Conservation (phyloP, 352 stramenopile species). For the Blastocystis hominis region DNA sequence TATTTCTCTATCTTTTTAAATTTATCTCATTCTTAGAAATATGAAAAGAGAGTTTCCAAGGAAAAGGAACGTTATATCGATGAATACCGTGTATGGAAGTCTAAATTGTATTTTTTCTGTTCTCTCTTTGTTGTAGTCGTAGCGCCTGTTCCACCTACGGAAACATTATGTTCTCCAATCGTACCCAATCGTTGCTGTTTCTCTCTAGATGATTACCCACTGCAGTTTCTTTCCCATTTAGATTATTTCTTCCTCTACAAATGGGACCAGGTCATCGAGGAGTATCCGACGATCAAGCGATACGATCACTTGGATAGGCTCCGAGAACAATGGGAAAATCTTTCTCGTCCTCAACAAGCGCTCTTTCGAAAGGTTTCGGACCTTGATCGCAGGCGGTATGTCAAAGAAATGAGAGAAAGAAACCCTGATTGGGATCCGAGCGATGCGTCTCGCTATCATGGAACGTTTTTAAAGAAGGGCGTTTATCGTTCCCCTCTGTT, state of each 20-base stretch:
- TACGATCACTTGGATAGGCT: not conserved
- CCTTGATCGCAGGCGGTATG: not conserved
- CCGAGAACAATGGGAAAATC: not conserved
- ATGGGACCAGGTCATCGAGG: not conserved
- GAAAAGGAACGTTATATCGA: not conserved
- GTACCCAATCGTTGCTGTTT: not conserved
- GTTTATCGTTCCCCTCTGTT: not conserved
- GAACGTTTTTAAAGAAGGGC: not conserved
- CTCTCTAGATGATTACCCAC: not conserved
- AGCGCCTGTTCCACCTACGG: not conserved
- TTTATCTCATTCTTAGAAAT: constrained; percentile 4
- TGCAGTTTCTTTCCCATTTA: not conserved
- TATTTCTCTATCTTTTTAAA: not conserved
- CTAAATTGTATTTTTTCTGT: not conserved
- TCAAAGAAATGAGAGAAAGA: not conserved
- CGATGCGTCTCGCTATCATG: not conserved
- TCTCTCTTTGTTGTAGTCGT: not conserved
- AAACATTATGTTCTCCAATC: not conserved
- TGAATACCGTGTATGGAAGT: not conserved
- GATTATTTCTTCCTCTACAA: not conserved
- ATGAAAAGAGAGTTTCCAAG: not conserved
- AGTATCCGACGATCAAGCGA: not conserved
- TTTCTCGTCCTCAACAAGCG: not conserved
- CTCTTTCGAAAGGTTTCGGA: not conserved
- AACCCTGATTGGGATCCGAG: not conserved